Evolutionary conservation across 75 land plant species (phyloP).

Genomic region (Pinus taeda): DNA sequence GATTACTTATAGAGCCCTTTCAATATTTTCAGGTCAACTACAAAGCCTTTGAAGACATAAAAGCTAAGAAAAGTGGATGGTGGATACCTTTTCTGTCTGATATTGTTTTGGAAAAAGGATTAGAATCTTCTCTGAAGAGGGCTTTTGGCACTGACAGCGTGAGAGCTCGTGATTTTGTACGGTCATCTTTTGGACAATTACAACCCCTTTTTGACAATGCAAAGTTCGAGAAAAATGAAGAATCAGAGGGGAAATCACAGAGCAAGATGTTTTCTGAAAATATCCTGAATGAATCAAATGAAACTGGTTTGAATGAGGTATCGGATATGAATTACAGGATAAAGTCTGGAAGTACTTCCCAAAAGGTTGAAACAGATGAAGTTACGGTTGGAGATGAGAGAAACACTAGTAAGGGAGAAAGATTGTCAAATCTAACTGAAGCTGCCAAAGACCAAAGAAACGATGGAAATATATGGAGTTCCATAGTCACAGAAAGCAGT

Average conservation of each 20-base stretch:
- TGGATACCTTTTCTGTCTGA: constrained; percentile 62
- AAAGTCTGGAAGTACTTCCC: not conserved
- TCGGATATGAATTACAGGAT: not conserved
- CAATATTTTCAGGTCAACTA: constrained; percentile 61
- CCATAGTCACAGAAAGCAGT: not conserved
- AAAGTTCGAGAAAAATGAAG: not conserved
- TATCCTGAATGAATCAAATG: not conserved
- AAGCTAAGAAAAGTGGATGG: constrained; percentile 66
- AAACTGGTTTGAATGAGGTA: not conserved
- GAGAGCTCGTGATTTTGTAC: constrained; percentile 72
- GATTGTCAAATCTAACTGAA: not conserved
- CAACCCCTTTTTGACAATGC: constrained; percentile 30
- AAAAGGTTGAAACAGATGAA: no score
- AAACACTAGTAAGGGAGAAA: not conserved
- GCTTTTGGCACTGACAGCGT: constrained; percentile 67
- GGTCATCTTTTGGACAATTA: constrained; percentile 66
- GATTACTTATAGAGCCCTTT: not conserved
- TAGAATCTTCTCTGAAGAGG: constrained; percentile 54
- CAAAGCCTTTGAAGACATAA: constrained; percentile 64
- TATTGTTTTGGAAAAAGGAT: constrained; percentile 41
- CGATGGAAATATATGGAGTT: not conserved
- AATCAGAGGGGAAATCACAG: not conserved
- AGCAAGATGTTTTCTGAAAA: not conserved
- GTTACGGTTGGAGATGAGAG: not conserved
- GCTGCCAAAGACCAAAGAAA: not conserved